Base-by-base conservation (phyloP, 305 asterid genomes). In the Galium porrigens region DNA sequence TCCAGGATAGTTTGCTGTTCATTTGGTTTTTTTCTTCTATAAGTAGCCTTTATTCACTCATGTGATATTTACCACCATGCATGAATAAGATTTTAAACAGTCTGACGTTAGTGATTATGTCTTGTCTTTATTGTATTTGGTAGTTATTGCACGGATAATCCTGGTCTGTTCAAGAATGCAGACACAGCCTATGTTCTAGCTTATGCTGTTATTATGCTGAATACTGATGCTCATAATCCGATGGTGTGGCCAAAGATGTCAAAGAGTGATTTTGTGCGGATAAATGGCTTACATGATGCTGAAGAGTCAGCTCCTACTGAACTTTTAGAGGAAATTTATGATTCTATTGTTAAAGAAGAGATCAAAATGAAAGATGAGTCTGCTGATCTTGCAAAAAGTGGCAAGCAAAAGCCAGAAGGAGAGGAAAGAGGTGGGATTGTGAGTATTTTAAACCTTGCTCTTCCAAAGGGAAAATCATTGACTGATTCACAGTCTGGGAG, bases 241-340 rank as follows among this genome's bases (percentile, higher is more conserved):
- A 82, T 88, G 95, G 97, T 90, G 74, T 87, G 96, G 97, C 96
- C 96, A 27, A 94, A 94, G 84, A 94, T 94, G 99, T 89, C 99
- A 8, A 94, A 94, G 84, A 84, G 77, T 73, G 99, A 94, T 78
- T 94, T 94, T 77, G 73, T 88, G 67, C 94, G 97, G 73, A 81
- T 94, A 65, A 94, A 90, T 72, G 76, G 85, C 69, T 75, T 69
- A 67, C 86, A 84, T 83, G 95, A 90, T 75, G 86, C 95, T 46
- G 99, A 90, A 76, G 97, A 94, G 76, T 85, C 91, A 67, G 97
- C 97, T 73, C 89, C 99, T 46, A 81, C 74, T 76, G 96, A 90
- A 79, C 94, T 94, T 68, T 72, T 94, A 78, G 99, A 88, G 86
- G 99, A 85, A 78, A 87, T 90, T 71, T 94, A 87, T 80, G 99